Base-by-base conservation (phyloP, 805 yeast species). In the Blastobotrys mokoenaii region DNA sequence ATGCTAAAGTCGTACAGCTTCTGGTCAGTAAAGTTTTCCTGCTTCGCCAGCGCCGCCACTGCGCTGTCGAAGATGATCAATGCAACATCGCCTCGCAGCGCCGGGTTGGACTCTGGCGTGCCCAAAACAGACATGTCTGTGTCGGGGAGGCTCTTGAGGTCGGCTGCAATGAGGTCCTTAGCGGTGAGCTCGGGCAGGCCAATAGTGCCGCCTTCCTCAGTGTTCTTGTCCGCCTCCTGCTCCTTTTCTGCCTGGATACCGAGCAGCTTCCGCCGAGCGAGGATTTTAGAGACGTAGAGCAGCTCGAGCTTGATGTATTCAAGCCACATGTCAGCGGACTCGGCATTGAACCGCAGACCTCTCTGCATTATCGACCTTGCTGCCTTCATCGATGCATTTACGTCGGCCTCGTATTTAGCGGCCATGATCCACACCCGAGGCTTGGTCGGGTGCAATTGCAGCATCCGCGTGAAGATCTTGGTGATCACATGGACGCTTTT, bases 341-440 rank as follows among this genome's bases (percentile, higher is more conserved):
- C 89, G 2, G 82, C 74, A 59, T 90, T 90, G 63, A 93, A 84
- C 62, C 95, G 73, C 35, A 93, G 70, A 29, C 83, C 95, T 53
- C 84, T 77, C 63, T 89, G 96, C 63, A 88, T 79, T 20, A 93
- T 72, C 8, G 79, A 77, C 63, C 99, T 76, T 17, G 97, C 89
- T 39, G 95, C 89, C 59, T 82, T 80, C 38, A 95, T 85, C 55
- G 88, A 84, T 35, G 90, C 84, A 63, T 93, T 87, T 25, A 76
- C 76, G 55, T 90, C 96, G 57, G 85, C 82, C 66, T 93, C 97
- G 65, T 86, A 87, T 60, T 85, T 85, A 27, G 97, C 96, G 18
- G 96, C 97, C 57, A 86, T 77, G 37, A 93, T 77, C 98, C 98
- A 93, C 14, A 90, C 84, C 55, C 82, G 84, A 2, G 87, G 76